Percentiles rank a stretch among this genome's conserved stretches.
Conservation (phyloP, 208 protist species). For the Acanthamoeba castellanii region DNA sequence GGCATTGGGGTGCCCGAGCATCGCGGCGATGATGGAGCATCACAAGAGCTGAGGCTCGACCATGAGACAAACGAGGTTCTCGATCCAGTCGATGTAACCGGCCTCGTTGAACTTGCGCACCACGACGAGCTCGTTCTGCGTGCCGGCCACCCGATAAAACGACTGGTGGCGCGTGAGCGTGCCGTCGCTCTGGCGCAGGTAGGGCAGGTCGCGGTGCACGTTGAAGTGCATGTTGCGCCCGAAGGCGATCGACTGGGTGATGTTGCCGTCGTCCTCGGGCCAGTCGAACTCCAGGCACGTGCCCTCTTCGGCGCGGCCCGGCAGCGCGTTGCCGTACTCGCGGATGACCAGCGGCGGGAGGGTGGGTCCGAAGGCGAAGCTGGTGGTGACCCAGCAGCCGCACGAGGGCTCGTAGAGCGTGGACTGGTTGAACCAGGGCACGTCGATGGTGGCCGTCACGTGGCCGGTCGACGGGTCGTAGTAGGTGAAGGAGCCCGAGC, state of each 20-base stretch:
- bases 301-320: neutral
- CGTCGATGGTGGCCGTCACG: neutral
- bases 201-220: slow-evolving; percentile 19
- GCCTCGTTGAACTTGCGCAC: neutral
- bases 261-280: neutral
- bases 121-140: neutral
- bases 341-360: neutral
- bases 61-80: neutral
- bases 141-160: neutral
- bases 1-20: too few species aligned
- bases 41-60: neutral
- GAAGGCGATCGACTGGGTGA: neutral
- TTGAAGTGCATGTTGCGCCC: neutral
- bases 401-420: neutral
- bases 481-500: too few species aligned
- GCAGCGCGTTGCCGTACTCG: slow-evolving; percentile 18
- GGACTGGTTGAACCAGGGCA: neutral
- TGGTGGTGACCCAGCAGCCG: neutral
- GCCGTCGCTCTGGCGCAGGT: neutral
- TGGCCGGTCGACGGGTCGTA: too few species aligned
- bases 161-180: neutral
- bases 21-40: too few species aligned
- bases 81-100: neutral
- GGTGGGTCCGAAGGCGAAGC: neutral
- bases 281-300: neutral